Evolutionary conservation across 2,329 filamentous ascomycete genomes (phyloP), one percentile per base, ranked within the genome.

Genomic region (Ceratocystis diversiconidia): DNA sequence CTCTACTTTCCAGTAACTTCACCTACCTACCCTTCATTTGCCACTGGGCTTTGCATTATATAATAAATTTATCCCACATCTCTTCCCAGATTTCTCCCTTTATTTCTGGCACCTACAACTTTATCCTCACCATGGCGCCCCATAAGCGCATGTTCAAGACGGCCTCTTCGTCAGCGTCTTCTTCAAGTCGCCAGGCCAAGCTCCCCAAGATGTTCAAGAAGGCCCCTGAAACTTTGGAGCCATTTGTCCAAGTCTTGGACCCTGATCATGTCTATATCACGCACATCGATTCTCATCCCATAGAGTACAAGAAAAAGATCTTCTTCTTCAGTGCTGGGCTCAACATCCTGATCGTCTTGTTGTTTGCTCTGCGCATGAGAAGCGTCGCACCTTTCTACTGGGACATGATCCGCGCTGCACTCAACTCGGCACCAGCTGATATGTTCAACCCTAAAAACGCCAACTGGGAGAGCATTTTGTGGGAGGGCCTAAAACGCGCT

Each of bases 281-380:
- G 36, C 91, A 96, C 77, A 79, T 95, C 75, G 92, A 96, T 79
- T 77, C 76, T 68, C 85, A 87, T 68, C 85, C 86, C 0, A 75
- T 76, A 22, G 79, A 80, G 32, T 84, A 92, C 76, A 96, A 96
- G 76, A 83, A 83, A 73, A 88, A 89, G 72, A 87, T 95, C 71
- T 96, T 96, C 75, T 71, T 85, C 61, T 85, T 96, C 0, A 90
- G 92, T 17, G 80, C 90, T 19, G 74, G 85, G 19, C 84, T 96
- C 76, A 96, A 96, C 75, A 66, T 87, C 43, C 75, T 78, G 70
- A 85, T 96, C 66, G 77, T 80, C 7, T 71, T 79, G 1, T 75
- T 89, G 41, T 84, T 96, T 70, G 70, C 80, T 67, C 85, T 85
- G 78, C 87, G 92, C 69, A 77, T 87, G 68, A 89, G 82, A 73